Base-by-base conservation (phyloP, 2,329 filamentous ascomycete genomes). In the Corinectria fuckeliana region DNA sequence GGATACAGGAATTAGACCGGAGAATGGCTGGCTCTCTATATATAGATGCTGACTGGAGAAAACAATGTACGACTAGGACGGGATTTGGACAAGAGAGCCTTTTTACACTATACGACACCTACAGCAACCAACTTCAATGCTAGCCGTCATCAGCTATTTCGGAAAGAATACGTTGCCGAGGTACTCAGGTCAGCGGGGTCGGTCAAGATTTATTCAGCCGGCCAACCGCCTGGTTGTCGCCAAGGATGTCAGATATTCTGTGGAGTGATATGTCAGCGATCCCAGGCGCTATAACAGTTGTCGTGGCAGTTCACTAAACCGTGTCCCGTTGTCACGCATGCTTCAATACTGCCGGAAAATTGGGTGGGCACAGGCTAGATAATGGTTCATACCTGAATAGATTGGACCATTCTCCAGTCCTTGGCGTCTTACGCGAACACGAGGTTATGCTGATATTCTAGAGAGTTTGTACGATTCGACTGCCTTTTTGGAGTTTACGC, bases 261-360 rank as follows among this genome's bases (percentile, higher is more conserved):
- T 48, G 62, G 56, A 64, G 62, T 50, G 52, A 64, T 58, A 50
- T 62, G 60, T 42, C 50, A 49, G 52, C 41, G 50, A 63, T 57
- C 28, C 34, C 41, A 50, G 42, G 51, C 50, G 25, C 36, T 10
- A 9, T n/a, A n/a, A n/a, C 20, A 53, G 42, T 11, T 21, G 21
- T 48, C 20, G 51, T 56, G 23, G 25, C 21, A 44, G 26, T 10
- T 57, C 47, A 45, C 30, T 42, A 55, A 64, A 56, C 53, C 53
- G 50, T 53, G 34, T 50, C 25, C 38, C 48, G 49, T 55, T 60
- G 45, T 26, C 55, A 36, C 47, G 38, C 26, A 58, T 63, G 56
- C 38, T 44, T 23, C 26, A 58, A 54, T 50, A 28, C 62, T 57
- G 57, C 25, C 23, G 54, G 63, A 20, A 64, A 56, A 64, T 61